Conservation (phyloP, 208 protist species). For the Crithidia brevicula region DNA sequence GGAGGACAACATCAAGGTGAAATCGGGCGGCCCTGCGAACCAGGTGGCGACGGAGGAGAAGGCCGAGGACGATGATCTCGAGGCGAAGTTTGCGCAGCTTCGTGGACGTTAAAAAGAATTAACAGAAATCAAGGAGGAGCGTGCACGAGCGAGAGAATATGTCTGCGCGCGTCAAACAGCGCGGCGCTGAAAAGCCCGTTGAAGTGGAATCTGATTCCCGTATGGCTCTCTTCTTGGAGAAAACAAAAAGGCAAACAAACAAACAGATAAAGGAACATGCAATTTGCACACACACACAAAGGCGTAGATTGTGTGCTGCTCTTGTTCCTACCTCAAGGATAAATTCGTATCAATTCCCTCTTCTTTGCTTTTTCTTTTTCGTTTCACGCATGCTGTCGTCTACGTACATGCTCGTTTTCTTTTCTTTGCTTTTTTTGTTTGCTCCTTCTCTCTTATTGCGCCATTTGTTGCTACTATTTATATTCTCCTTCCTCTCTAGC, state of each 20-base stretch:
- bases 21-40: conserved; percentile 21
- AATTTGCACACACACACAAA: no score
- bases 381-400: background rate
- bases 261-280: no score
- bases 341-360: background rate
- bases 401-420: background rate
- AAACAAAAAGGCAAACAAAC: no score
- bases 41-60: conserved; percentile 27
- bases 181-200: no score
- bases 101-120: conserved; percentile 47
- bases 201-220: no score
- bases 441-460: no score
- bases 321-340: background rate
- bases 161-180: no score
- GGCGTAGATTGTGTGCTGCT: no score
- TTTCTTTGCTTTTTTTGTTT: conserved; percentile 15
- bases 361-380: background rate
- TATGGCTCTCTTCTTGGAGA: no score
- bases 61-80: conserved; percentile 55
- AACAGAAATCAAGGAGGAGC: background rate
- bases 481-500: background rate
- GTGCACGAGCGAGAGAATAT: no score
- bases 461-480: no score
- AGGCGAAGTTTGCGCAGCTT: conserved; percentile 74
- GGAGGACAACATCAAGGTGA: conserved; percentile 63